phyloP scores from a whole-genome alignment of 306 rosid genomes.

The Prunus armeniaca region DNA sequence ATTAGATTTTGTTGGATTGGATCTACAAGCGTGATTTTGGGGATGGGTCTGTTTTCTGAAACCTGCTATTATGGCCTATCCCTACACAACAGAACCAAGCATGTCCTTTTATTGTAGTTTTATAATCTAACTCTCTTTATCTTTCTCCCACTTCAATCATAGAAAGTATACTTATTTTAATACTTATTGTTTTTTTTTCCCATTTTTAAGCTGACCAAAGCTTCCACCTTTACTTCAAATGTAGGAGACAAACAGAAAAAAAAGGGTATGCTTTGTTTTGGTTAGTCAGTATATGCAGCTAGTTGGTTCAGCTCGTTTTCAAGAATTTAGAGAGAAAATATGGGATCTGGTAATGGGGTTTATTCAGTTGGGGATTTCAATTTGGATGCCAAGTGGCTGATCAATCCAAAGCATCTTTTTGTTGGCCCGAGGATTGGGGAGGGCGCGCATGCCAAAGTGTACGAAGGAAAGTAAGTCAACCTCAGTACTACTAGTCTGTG shows the following conservation, averaged over 20 bases:
- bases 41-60: slow-evolving; percentile 47
- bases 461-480: slow-evolving; percentile 96
- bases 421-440: slow-evolving; percentile 95
- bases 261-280: slow-evolving; percentile 25
- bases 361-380: slow-evolving; percentile 60
- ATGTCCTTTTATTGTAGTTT: slow-evolving; percentile 14
- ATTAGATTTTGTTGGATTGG: slow-evolving; percentile 28
- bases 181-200: not conserved
- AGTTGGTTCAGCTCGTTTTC: slow-evolving; percentile 13
- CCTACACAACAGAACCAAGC: slow-evolving; percentile 1
- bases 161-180: not conserved
- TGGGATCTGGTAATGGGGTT: slow-evolving; percentile 96
- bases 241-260: not conserved
- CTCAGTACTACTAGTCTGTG: slow-evolving; percentile 2
- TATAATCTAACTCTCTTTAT: not conserved
- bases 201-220: slow-evolving; percentile 6
- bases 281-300: slow-evolving; percentile 22
- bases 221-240: not conserved
- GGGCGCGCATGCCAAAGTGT: slow-evolving; percentile 93
- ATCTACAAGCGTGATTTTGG: slow-evolving; percentile 46
- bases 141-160: not conserved
- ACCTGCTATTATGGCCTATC: slow-evolving; percentile 17
- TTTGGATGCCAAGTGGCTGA: slow-evolving; percentile 76
- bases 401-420: slow-evolving; percentile 84
- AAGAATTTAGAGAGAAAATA: slow-evolving; percentile 11